Evolutionary conservation across 306 rosid species (phyloP), one percentile per base, ranked within the genome.

Genomic region (Rosa chinensis): DNA sequence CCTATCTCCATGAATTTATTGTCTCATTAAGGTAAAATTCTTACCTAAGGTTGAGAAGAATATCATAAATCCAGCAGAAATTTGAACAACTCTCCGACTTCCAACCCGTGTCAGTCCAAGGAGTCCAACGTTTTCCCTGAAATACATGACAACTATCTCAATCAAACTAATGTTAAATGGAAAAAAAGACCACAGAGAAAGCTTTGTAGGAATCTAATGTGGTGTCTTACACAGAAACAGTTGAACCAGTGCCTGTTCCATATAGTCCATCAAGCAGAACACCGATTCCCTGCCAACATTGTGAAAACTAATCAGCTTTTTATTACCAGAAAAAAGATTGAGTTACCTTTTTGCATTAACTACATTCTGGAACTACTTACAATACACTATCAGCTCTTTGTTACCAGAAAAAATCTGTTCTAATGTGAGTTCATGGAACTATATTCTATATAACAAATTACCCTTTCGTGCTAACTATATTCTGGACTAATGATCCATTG

Each of bases 91-190:
- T 85, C 99, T 77, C 50, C 99, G 98, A 62, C 99, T 95, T 85
- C 99, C 99, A 37, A 95, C 99, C 56, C 99, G 87, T 50, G 99
- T 95, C 50, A 92, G 87, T 64, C 99, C 99, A 42, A 95, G 99
- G 80, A 95, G 99, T 47, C 99, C 99, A 35, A 93, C 97, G 79
- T 95, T 95, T 88, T 95, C 99, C 89, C 99, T 95, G 83, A 50
- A 83, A 75, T 12, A 81, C 64, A 75, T 79, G 58, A 32, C 21
- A 82, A 81, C 47, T 61, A 79, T 75, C 64, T 13, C 32, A 10
- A 62, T 79, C 81, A 82, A 79, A 71, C 66, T 64, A 74, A 70
- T 5, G 53, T 52, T 73, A 43, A 67, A 77, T 25, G 18, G 49
- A 49, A 69, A 72, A 68, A 11, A 47, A 64, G 48, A 43, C 63